Percentiles rank a stretch among this genome's conserved stretches.
phyloP scores from a whole-genome alignment of 805 yeast genomes.

The Saturnispora serradocipensis region DNA sequence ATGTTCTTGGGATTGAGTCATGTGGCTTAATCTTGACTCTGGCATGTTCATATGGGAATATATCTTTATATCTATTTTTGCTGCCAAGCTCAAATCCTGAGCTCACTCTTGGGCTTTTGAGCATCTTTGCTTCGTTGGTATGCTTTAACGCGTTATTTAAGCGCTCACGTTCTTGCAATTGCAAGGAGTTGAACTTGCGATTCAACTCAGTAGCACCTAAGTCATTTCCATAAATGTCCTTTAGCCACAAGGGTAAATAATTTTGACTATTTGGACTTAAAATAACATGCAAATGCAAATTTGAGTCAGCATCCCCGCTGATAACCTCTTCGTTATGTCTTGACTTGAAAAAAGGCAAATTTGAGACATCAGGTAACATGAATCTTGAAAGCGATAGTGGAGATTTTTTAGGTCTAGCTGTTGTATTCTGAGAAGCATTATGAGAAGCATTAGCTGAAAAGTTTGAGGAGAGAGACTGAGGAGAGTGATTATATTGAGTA shows the following conservation, averaged over 20 bases:
- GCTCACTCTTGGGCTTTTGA: slow-evolving; percentile 37
- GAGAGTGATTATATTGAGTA: slow-evolving; percentile 4
- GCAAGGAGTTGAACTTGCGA: slow-evolving; percentile 55
- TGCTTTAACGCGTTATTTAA: slow-evolving; percentile 37
- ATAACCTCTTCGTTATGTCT: slow-evolving; percentile 47
- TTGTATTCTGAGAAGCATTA: slow-evolving; percentile 22
- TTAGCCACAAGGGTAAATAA: slow-evolving; percentile 49
- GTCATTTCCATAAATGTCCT: slow-evolving; percentile 27
- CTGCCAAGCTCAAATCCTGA: slow-evolving; percentile 75
- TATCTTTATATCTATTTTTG: slow-evolving; percentile 82
- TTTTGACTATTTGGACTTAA: slow-evolving; percentile 16
- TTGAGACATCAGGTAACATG: slow-evolving; percentile 37
- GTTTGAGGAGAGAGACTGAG: slow-evolving; percentile 18
- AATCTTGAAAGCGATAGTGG: slow-evolving; percentile 37
- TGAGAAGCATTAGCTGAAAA: slow-evolving; percentile 13
- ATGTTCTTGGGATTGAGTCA: not conserved
- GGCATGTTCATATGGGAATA: slow-evolving; percentile 79
- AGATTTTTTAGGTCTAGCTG: slow-evolving; percentile 3
- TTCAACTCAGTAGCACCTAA: slow-evolving; percentile 33
- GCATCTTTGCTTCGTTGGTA: slow-evolving; percentile 16
- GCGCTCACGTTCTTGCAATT: slow-evolving; percentile 59
- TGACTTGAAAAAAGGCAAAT: slow-evolving; percentile 36
- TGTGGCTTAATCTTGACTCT: slow-evolving; percentile 50
- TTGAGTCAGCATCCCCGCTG: slow-evolving; percentile 19
- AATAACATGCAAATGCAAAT: slow-evolving; percentile 20